phyloP scores from a whole-genome alignment of 352 stramenopile genomes.

The Phytophthora melonis region DNA sequence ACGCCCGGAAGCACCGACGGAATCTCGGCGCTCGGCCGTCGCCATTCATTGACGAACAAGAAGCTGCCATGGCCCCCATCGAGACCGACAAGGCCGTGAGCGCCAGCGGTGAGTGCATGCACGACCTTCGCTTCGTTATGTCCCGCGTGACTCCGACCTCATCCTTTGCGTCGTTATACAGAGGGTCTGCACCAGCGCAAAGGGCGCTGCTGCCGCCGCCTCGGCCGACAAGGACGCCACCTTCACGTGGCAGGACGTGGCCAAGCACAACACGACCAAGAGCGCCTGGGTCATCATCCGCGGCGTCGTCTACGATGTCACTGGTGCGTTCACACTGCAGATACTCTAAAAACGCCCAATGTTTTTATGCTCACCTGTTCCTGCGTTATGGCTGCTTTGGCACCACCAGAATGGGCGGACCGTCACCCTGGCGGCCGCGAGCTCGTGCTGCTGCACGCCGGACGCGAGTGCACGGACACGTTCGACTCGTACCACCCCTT shows the following conservation, averaged over 20 bases:
- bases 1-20: slow-evolving; percentile 34
- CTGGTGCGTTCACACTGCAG: slow-evolving; percentile 47
- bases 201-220: slow-evolving; percentile 35
- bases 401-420: slow-evolving; percentile 72
- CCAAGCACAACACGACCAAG: slow-evolving; percentile 94
- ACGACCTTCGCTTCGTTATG: not conserved
- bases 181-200: slow-evolving; percentile 75
- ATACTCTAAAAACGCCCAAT: not conserved
- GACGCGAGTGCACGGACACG: slow-evolving; percentile 88
- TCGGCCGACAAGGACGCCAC: slow-evolving; percentile 36
- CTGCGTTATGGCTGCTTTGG: slow-evolving; percentile 4
- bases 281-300: slow-evolving; percentile 98
- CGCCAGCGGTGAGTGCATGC: slow-evolving; percentile 27
- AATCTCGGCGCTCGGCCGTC: slow-evolving; percentile 13
- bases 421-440: slow-evolving; percentile 86
- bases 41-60: slow-evolving; percentile 18
- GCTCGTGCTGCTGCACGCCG: slow-evolving; percentile 82
- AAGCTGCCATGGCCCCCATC: slow-evolving; percentile 45
- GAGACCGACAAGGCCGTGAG: slow-evolving; percentile 36
- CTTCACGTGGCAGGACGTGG: slow-evolving; percentile 96
- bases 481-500: slow-evolving; percentile 94
- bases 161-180: not conserved
- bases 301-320: slow-evolving; percentile 95
- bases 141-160: not conserved
- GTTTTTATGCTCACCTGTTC: not conserved